Base-by-base conservation (phyloP, 345 rosid genomes). In the Syzygium aqueum region DNA sequence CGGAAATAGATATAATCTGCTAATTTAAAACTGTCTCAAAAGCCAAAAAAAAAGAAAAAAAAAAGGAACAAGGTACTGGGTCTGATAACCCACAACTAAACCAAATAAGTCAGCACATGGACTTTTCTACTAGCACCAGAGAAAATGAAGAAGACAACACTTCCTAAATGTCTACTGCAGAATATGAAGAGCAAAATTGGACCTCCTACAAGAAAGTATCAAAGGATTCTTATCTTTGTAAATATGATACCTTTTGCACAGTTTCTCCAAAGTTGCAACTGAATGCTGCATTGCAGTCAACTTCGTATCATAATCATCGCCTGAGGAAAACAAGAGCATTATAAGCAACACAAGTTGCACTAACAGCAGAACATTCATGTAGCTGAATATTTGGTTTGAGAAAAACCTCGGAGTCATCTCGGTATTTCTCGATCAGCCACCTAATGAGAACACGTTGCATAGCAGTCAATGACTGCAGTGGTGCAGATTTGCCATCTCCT, bases 221-320 rank as follows among this genome's bases (percentile, higher is more conserved):
- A 96, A 73, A 3, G 97, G 98, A 87, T 95, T 97, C 87, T 88
- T 92, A 85, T 94, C 93, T 78, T 90, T 91, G 87, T 90, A 90
- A 86, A 90, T 88, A 65, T 87, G 92, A 89, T 93, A 95, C 87
- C 98, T 93, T 53, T 91, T 90, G 92, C 98, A 95, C 77, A 96
- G 89, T 86, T 95, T 96, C 92, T 90, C 92, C 30, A 97, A 90
- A n/a, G 94, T 93, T 10, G 92, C 95, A 77, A 91, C 86, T 6
- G 99, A 92, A 90, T 96, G 99, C 94, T 96, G 98, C 99, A 97
- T 95, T 11, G 91, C 85, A 88, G 95, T 96, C 49, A 96, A 92
- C 92, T 97, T 97, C 13, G 92, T 90, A 87, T 97, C 99, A 94
- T 95, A 91, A 89, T 93, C 99, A 96, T 96, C 19, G 90, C 95